These are phyloP conservation scores for Nigrograna mackinnonii DNA, from an alignment of 2,329 filamentous ascomycete species.

Conservation along the genomic window DNA sequence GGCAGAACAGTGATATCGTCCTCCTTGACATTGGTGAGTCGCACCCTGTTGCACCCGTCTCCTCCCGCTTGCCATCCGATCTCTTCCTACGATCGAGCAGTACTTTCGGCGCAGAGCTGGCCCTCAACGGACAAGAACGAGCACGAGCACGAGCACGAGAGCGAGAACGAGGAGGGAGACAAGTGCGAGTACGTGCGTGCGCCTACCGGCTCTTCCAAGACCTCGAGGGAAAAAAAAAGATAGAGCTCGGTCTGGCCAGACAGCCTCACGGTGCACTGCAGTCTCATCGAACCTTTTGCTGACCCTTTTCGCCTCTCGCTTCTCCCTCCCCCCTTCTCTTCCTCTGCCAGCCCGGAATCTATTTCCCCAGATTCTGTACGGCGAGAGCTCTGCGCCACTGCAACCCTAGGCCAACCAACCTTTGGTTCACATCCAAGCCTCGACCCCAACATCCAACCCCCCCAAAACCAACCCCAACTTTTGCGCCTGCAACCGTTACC, in stretches of 20 bases:
- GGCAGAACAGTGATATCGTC: constrained; percentile 49
- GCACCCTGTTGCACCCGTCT: constrained; percentile 5
- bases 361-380: constrained; percentile 33
- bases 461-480: not conserved
- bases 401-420: too few relatives aligned
- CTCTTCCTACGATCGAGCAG: not conserved
- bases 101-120: too few relatives aligned
- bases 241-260: too few relatives aligned
- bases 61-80: not conserved
- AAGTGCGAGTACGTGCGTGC: too few relatives aligned
- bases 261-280: too few relatives aligned
- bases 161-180: too few relatives aligned
- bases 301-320: not conserved
- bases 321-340: too few relatives aligned
- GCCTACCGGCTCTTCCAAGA: too few relatives aligned
- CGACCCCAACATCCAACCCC: constrained; percentile 8
- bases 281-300: not conserved
- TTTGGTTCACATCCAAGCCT: constrained; percentile 20
- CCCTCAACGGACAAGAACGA: too few relatives aligned
- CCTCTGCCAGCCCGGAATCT: constrained; percentile 16
- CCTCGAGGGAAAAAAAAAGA: too few relatives aligned
- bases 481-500: constrained; percentile 17
- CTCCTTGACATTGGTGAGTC: constrained; percentile 64
- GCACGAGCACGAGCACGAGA: too few relatives aligned
- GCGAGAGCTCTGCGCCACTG: constrained; percentile 34